phyloP scores from a whole-genome alignment of 2,329 filamentous ascomycete species.

The Curvularia spicifera region DNA sequence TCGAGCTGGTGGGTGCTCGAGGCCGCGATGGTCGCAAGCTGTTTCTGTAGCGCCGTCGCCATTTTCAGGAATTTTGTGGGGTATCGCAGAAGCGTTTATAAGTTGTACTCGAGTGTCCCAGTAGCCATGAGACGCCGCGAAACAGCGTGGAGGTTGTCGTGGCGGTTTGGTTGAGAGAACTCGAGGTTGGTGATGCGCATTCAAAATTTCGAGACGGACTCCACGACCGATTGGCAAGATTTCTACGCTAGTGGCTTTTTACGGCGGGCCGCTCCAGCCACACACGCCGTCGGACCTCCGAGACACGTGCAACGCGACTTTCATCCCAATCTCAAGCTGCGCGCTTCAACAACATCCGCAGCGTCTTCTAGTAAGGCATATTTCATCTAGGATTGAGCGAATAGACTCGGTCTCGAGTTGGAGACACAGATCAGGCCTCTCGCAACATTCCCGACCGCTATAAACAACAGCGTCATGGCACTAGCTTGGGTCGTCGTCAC shows the following conservation, averaged over 20 bases:
- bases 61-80: constrained; percentile 54
- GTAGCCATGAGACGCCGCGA: constrained; percentile 36
- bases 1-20: constrained; percentile 90
- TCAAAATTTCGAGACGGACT: constrained; percentile 24
- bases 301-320: constrained; percentile 19
- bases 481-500: not conserved
- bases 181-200: constrained; percentile 14
- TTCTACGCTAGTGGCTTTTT: constrained; percentile 26
- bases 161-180: constrained; percentile 16
- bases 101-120: constrained; percentile 1
- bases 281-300: constrained; percentile 15
- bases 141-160: constrained; percentile 28
- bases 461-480: not conserved
- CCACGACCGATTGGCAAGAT: constrained; percentile 21
- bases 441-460: not conserved
- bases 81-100: constrained; percentile 1
- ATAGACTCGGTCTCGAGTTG: no score
- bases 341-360: not conserved
- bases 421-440: not conserved
- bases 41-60: constrained; percentile 83
- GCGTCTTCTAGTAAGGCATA: not conserved
- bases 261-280: constrained; percentile 19
- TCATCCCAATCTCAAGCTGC: constrained; percentile 10
- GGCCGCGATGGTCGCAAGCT: constrained; percentile 89
- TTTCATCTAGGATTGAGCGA: not conserved